Evolutionary conservation across 2,329 filamentous ascomycete species (phyloP).

Genomic region (Cercospora zeae-maydis): DNA sequence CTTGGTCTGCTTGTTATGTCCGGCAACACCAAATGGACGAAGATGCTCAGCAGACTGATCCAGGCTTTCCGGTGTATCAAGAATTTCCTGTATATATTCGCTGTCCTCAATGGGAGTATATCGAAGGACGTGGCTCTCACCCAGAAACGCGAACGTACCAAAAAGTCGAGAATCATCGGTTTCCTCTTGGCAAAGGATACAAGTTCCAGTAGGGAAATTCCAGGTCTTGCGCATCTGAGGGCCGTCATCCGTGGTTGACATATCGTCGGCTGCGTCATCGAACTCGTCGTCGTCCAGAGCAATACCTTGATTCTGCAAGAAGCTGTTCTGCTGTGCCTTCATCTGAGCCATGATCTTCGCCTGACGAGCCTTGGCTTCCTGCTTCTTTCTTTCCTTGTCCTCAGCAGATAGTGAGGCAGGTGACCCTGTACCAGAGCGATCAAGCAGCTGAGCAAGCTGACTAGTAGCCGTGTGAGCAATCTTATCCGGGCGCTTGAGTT

Average conservation of each 20-base stretch:
- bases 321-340: conserved; percentile 94
- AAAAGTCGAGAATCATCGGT: conserved; percentile 85
- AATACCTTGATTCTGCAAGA: conserved; percentile 82
- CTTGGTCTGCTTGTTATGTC: conserved; percentile 75
- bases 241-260: conserved; percentile 56
- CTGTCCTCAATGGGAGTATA: conserved; percentile 79
- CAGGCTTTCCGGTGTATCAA: conserved; percentile 72
- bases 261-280: conserved; percentile 66
- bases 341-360: conserved; percentile 97
- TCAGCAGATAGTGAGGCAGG: conserved; percentile 62
- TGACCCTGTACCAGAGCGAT: conserved; percentile 76
- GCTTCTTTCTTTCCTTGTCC: conserved; percentile 81
- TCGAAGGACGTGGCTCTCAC: conserved; percentile 78
- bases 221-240: conserved; percentile 67
- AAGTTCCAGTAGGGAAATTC: conserved; percentile 90
- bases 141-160: conserved; percentile 87
- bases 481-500: conserved; percentile 70
- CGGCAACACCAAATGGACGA: conserved; percentile 85
- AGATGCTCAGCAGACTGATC: conserved; percentile 80
- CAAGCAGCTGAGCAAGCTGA: conserved; percentile 50
- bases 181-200: conserved; percentile 94
- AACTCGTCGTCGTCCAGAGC: conserved; percentile 84
- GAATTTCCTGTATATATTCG: conserved; percentile 80
- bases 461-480: conserved; percentile 57
- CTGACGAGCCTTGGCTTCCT: conserved; percentile 82